A percentile compares a stretch with the other conserved stretches of the same genome.
Conservation (phyloP, 2,329 filamentous ascomycete genomes). For the Aspergillus aculeatinus region DNA sequence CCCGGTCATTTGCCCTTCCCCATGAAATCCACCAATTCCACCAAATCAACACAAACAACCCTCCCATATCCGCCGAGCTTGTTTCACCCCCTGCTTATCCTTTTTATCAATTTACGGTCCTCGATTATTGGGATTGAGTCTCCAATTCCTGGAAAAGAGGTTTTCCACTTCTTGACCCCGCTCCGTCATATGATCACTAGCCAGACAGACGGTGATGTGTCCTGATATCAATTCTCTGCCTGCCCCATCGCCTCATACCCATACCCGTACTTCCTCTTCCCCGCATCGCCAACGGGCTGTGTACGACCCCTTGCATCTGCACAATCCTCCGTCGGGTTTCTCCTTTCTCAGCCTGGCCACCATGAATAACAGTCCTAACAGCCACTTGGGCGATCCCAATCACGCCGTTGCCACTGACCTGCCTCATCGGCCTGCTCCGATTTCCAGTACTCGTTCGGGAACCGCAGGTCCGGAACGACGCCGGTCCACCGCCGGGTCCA, state of each 20-base stretch:
- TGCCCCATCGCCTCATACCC: conserved; percentile 38
- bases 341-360: conserved; percentile 12
- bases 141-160: not conserved
- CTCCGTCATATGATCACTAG: not conserved
- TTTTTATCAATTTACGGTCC: not conserved
- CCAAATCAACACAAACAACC: not conserved
- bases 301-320: conserved; percentile 63
- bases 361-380: conserved; percentile 12
- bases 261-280: conserved; percentile 32
- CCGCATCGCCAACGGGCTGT: conserved; percentile 39
- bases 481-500: conserved; percentile 43
- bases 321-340: conserved; percentile 9
- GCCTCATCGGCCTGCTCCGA: conserved; percentile 34
- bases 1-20: too few species aligned
- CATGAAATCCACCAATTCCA: not conserved
- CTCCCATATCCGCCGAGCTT: too few species aligned
- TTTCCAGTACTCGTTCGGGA: conserved; percentile 31
- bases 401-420: conserved; percentile 75
- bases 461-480: conserved; percentile 44
- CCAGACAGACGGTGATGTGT: conserved; percentile 52
- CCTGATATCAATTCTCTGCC: conserved; percentile 73
- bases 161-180: not conserved
- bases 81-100: not conserved
- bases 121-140: not conserved
- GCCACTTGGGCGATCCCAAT: conserved; percentile 50